These are phyloP conservation scores for Penicillium coffeae DNA, from an alignment of 495 filamentous ascomycete species.

Conservation along the genomic window DNA sequence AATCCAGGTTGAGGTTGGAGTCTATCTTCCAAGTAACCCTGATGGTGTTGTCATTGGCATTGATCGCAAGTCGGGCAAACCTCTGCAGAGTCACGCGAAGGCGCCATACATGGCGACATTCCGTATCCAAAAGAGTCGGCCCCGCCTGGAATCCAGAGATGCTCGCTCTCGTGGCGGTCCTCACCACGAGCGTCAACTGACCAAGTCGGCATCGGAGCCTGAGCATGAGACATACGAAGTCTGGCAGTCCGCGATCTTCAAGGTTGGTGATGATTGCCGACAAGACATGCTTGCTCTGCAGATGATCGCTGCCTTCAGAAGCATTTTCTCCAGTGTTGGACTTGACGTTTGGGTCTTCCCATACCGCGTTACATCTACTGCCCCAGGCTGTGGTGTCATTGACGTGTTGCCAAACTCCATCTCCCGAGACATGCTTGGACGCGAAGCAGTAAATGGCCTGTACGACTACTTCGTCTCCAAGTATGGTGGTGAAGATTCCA, in stretches of 20 bases:
- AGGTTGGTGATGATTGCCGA: constrained; percentile 97
- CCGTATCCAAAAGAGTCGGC: constrained; percentile 78
- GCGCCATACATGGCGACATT: constrained; percentile 99
- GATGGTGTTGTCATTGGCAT: constrained; percentile 97
- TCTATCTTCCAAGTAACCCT: constrained; percentile 95
- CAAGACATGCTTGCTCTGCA: constrained; percentile 96
- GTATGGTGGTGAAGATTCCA: constrained; percentile 92
- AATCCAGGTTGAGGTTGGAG: constrained; percentile 93
- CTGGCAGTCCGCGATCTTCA: constrained; percentile 99
- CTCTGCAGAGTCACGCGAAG: constrained; percentile 94
- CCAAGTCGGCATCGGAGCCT: constrained; percentile 36
- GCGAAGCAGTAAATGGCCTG: constrained; percentile 94
- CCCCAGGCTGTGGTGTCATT: constrained; percentile 96
- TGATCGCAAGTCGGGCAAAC: constrained; percentile 95
- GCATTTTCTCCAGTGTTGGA: constrained; percentile 90
- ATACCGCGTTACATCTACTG: constrained; percentile 96
- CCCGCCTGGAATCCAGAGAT: constrained; percentile 25
- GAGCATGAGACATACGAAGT: constrained; percentile 68
- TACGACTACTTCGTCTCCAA: constrained; percentile 98
- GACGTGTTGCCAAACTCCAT: constrained; percentile 97
- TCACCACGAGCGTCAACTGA: constrained; percentile 51
- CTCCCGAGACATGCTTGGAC: constrained; percentile 96
- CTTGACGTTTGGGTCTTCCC: constrained; percentile 97
- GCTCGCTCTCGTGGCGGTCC: constrained; percentile 23
- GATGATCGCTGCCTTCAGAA: constrained; percentile 95